Evolutionary conservation across 768 basidiomycete species (phyloP).

Genomic region (Lactarius sp.): DNA sequence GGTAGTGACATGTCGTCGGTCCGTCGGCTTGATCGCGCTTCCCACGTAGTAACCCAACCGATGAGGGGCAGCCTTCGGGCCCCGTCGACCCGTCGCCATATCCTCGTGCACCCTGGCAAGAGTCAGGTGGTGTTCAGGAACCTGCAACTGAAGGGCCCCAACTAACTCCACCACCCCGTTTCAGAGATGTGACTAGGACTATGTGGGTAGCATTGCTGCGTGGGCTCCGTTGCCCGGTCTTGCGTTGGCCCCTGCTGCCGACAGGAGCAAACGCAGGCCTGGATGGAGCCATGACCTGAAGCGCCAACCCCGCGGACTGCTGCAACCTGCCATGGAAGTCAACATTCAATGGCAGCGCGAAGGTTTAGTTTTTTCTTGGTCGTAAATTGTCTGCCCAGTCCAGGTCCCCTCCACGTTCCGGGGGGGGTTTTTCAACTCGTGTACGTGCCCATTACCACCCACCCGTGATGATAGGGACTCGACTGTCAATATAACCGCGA

Average conservation of each 20-base stretch:
- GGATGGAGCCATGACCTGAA: not conserved
- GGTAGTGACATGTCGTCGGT: not conserved
- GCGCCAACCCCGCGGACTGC: not conserved
- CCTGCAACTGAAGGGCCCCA: not conserved
- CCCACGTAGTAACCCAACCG: not conserved
- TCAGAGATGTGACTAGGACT: not conserved
- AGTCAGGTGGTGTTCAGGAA: slow-evolving; percentile 1
- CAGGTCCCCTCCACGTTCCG: not conserved
- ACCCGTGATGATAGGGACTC: not conserved
- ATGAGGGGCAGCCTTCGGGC: not conserved
- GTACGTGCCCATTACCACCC: not conserved
- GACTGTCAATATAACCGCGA: not conserved
- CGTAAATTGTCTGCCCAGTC: too few relatives aligned
- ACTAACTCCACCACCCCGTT: slow-evolving; percentile 5
- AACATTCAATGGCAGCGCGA: not conserved
- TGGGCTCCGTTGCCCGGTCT: not conserved
- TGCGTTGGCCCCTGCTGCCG: not conserved
- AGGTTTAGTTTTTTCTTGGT: not conserved
- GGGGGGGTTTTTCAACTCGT: not conserved
- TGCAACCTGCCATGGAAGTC: not conserved
- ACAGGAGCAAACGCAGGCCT: not conserved
- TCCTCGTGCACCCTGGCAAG: not conserved
- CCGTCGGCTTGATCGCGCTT: not conserved
- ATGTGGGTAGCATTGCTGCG: not conserved
- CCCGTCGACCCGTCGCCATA: not conserved